These are phyloP conservation scores for Penicillium lividum DNA, from an alignment of 495 filamentous ascomycete genomes.

Conservation along the genomic window DNA sequence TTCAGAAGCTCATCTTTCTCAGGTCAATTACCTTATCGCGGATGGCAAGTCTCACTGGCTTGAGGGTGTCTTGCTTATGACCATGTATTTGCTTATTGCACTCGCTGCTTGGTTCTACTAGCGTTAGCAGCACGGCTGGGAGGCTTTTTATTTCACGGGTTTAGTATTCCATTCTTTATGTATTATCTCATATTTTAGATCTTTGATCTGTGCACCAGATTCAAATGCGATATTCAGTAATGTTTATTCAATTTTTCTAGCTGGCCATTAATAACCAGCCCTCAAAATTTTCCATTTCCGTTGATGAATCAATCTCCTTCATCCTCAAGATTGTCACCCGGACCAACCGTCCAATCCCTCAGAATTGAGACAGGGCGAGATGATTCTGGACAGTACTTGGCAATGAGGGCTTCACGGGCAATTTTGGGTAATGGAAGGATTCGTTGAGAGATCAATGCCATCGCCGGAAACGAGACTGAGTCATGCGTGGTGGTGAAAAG, in stretches of 20 bases:
- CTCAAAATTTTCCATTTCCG: too few relatives aligned
- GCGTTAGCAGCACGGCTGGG: neutral
- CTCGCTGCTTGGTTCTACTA: conserved; percentile 52
- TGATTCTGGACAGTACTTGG: conserved; percentile 28
- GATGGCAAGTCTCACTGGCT: conserved; percentile 64
- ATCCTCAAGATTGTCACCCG: too few relatives aligned
- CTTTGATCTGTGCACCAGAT: too few relatives aligned
- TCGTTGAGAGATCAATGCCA: conserved; percentile 29
- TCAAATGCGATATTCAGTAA: too few relatives aligned
- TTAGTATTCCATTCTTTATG: neutral
- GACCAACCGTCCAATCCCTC: too few relatives aligned
- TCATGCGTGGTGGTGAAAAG: conserved; percentile 19
- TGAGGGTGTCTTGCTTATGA: conserved; percentile 73
- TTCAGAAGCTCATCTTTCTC: conserved; percentile 2
- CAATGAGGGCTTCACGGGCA: conserved; percentile 30
- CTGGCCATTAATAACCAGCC: too few relatives aligned
- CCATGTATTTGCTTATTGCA: conserved; percentile 74
- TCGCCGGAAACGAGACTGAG: conserved; percentile 21
- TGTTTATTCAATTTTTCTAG: too few relatives aligned
- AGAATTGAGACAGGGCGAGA: neutral
- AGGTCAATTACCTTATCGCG: conserved; percentile 80
- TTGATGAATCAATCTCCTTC: too few relatives aligned
- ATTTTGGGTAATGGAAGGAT: conserved; percentile 37
- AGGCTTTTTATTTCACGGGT: neutral
- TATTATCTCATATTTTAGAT: neutral